Evolutionary conservation across 2,329 filamentous ascomycete species (phyloP).

Genomic region (Emergomyces pasteurianus): DNA sequence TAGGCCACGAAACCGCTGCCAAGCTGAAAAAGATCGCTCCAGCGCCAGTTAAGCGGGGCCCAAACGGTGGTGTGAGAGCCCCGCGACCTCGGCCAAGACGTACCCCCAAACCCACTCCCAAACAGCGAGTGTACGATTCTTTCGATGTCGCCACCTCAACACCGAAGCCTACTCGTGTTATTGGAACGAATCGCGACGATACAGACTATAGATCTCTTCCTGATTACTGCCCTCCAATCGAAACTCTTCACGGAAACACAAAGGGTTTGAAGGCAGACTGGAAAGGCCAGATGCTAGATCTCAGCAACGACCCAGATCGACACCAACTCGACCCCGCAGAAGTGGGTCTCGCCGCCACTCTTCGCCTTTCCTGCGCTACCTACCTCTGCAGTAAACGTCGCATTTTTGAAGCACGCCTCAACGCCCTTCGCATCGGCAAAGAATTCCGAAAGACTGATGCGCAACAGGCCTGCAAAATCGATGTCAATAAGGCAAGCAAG

Average conservation of each 20-base stretch:
- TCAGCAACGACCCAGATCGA: conserved; percentile 58
- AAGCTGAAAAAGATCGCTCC: conserved; percentile 32
- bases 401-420: conserved; percentile 68
- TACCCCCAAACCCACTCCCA: conserved; percentile 31
- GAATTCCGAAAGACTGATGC: conserved; percentile 92
- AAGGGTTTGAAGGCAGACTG: conserved; percentile 75
- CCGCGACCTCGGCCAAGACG: conserved; percentile 23
- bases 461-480: conserved; percentile 94
- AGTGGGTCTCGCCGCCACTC: conserved; percentile 59
- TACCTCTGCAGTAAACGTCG: conserved; percentile 89
- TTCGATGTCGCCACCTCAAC: conserved; percentile 25
- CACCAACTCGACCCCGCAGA: conserved; percentile 68
- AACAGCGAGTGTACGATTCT: conserved; percentile 26
- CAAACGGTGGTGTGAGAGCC: conserved; percentile 15
- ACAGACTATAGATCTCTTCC: conserved; percentile 63
- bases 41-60: conserved; percentile 22
- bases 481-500: conserved; percentile 94
- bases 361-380: conserved; percentile 73
- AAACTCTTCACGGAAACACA: conserved; percentile 51
- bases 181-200: conserved; percentile 61
- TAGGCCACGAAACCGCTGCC: conserved; percentile 16
- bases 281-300: conserved; percentile 69
- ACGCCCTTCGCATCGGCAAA: conserved; percentile 55
- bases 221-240: conserved; percentile 59
- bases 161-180: conserved; percentile 32